Base-by-base conservation (phyloP, 305 asterid genomes). In the Solanum aculeatissimum region DNA sequence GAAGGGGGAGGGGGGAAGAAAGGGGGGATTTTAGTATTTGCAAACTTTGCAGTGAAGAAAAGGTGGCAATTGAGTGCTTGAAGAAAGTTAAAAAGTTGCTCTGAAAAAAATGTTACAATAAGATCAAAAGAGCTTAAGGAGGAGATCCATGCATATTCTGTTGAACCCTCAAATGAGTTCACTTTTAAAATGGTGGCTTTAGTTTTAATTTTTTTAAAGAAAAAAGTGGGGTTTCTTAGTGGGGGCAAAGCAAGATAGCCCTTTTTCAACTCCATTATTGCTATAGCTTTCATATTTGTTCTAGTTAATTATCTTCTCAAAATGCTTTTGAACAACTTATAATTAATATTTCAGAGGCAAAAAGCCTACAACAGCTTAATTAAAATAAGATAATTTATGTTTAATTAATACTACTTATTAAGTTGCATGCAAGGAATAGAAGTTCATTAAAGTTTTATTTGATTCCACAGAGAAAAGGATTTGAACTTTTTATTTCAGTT, bases 91-190 rank as follows among this genome's bases (percentile, higher is more conserved):
- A 89, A 90, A 92, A 86, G 91, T 84, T 82, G 86, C 25, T 69
- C 71, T 53, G 60, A 27, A 83, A 38, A 83, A 49, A 54, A 82
- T 62, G 60, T 45, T 45, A 29, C 3, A 21, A 35, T 68, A 43
- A 45, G 27, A 86, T 53, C 38, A 84, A 85, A 71, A 27, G 51
- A 18, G 58, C 27, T 68, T 3, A 38, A 69, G 77, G 78, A 83
- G 79, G 72, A 90, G 90, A 91, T 90, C 86, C 94, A 90, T 92
- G 94, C 97, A 93, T 92, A 94, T 93, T 92, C 93, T 85, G 90
- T 63, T 88, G 90, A 86, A 89, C 81, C 87, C 88, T 86, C 78
- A 88, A 70, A 88, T 89, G 86, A 70, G 83, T 90, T 89, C 88
- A 85, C 86, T 89, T 88, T 89, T 86, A 87, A 90, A 85, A 86